A percentile compares a stretch with the other conserved stretches of the same genome.
phyloP scores from a whole-genome alignment of 768 basidiomycete genomes.

The Gloeopeniophorella convolvens region DNA sequence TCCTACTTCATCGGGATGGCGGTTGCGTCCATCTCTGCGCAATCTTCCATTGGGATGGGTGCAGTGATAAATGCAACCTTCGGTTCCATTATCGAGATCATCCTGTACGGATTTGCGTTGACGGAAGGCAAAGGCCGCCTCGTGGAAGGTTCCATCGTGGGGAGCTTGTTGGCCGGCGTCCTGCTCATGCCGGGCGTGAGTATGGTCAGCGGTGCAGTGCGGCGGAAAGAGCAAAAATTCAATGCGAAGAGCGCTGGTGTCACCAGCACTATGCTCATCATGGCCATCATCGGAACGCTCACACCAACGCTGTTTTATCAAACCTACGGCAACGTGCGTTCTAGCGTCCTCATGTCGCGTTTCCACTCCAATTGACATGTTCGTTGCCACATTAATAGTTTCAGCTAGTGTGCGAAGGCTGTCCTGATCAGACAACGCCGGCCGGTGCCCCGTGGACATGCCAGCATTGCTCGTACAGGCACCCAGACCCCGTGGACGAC shows the following conservation, averaged over 20 bases:
- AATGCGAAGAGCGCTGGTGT: conserved; percentile 99
- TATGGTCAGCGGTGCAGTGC: conserved; percentile 88
- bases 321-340: conserved; percentile 89
- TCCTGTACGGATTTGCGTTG: conserved; percentile 86
- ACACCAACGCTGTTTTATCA: conserved; percentile 97
- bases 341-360: conserved; percentile 5
- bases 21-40: conserved; percentile 97
- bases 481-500: conserved; percentile 87
- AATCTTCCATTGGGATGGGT: conserved; percentile 98
- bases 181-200: conserved; percentile 94
- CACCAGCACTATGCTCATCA: conserved; percentile 98
- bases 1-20: conserved; percentile 99
- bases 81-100: conserved; percentile 96
- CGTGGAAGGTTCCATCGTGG: conserved; percentile 96
- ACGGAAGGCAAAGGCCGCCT: conserved; percentile 88
- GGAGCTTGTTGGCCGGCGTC: conserved; percentile 91
- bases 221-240: conserved; percentile 93
- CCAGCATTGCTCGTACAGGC: conserved; percentile 89
- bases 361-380: conserved; percentile 3
- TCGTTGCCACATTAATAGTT: conserved; percentile 46
- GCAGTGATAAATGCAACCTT: conserved; percentile 99
- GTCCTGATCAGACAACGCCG: conserved; percentile 39
- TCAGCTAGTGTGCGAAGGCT: conserved; percentile 78
- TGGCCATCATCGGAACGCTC: conserved; percentile 96
- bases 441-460: conserved; percentile 68